Base-by-base conservation (phyloP, 2,329 filamentous ascomycete genomes). In the Huntiella savannae region DNA sequence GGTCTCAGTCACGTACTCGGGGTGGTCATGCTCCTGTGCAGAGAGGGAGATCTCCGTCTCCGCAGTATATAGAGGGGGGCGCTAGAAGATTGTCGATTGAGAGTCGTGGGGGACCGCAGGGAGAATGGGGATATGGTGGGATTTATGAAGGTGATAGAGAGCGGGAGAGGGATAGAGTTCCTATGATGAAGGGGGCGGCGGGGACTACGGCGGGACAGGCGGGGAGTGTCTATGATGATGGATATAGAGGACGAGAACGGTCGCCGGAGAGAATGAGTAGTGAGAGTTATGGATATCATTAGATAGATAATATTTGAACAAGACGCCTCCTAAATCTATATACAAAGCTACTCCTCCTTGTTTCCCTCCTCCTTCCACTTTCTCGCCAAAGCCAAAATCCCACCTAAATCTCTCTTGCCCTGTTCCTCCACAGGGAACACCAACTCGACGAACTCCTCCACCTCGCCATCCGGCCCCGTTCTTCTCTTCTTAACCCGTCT, bases 401-500 rank as follows among this genome's bases (percentile, higher is more conserved):
- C 84, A 44, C 82, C 82, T 61, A 95, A 66, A 56, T 83, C 87
- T 54, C 81, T 81, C 47, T 81, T 80, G 58, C 84, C 80, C 64
- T 84, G 76, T 60, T 95, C 87, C 65, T 96, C 91, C 4, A 84
- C 86, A 1, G 91, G 91, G 75, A 98, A 98, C 33, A 98, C 75
- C 56, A 93, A 96, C 61, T 96, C 91, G 64, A 91, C 75, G 62
- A 94, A 96, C 65, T 98, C 91, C 69, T 98, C 86, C 66, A 85
- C 95, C 34, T 76, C 79, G 60, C 91, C 87, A 62, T 95, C 88
- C 59, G 93, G 87, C 60, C 94, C 63, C 71, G 78, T 85, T 61
- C 91, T 79, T 57, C 85, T 73, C 70, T 91, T 88, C 77, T 94
- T 96, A 57, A 84, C 82, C 63, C 79, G 79, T 53, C 87, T 75